Evolutionary conservation across 2,329 filamentous ascomycete species (phyloP).

Genomic region (Lecanicillium sp.): DNA sequence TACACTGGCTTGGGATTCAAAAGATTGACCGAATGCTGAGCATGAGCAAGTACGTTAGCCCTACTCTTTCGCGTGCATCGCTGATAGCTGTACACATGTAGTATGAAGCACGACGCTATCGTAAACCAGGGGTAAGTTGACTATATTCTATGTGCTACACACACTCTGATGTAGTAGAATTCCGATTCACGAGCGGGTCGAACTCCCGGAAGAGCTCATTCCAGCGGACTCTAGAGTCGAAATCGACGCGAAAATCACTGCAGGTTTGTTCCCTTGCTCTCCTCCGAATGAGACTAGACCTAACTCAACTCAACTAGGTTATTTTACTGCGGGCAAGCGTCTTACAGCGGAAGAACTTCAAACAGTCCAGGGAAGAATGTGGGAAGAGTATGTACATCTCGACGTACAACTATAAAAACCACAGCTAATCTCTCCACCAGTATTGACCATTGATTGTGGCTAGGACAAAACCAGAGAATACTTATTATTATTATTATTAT

Average conservation of each 20-base stretch:
- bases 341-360: slow-evolving; percentile 81
- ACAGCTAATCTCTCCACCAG: no score
- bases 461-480: no score
- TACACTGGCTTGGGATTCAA: slow-evolving; percentile 96
- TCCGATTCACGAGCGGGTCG: slow-evolving; percentile 81
- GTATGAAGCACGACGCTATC: slow-evolving; percentile 87
- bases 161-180: slow-evolving; percentile 42
- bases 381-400: slow-evolving; percentile 60
- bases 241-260: slow-evolving; percentile 97
- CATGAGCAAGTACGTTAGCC: slow-evolving; percentile 76
- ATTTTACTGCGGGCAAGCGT: slow-evolving; percentile 80
- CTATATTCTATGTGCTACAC: slow-evolving; percentile 8
- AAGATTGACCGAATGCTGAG: slow-evolving; percentile 98
- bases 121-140: slow-evolving; percentile 62
- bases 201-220: slow-evolving; percentile 89
- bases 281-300: background rate
- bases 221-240: slow-evolving; percentile 94
- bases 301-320: slow-evolving; percentile 33
- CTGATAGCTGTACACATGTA: slow-evolving; percentile 30
- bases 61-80: no score
- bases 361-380: slow-evolving; percentile 80
- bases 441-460: slow-evolving; percentile 35
- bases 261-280: slow-evolving; percentile 49
- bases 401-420: no score
- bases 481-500: no score